Evolutionary conservation across 768 basidiomycete genomes (phyloP), one percentile per base, ranked within the genome.

Genomic region (Russula sp.): DNA sequence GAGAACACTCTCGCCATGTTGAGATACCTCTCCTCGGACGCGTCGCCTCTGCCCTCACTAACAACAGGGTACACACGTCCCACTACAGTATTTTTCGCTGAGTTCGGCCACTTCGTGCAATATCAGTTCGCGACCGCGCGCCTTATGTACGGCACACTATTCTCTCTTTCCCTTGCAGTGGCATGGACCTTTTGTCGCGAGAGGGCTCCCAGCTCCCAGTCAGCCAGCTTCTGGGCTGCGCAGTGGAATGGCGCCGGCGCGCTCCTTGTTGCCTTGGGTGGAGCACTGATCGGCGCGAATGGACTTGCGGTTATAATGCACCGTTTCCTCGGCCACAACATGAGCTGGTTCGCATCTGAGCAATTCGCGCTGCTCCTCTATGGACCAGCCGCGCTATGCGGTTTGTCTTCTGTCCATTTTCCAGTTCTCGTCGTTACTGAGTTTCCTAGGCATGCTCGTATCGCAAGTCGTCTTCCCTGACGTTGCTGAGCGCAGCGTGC

Each of bases 281-380:
- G 86, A 0, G 82, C 86, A 0, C 37, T 91, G 3, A 55, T 88
- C 1, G 76, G 79, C 0, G 85, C 90, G 0, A 94, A 96, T 66
- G 62, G 80, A 1, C 79, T 90, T 0, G 96, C 95, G 0, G 70
- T 84, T 2, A 61, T 91, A 13, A 88, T 96, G 85, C 72, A 75
- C 32, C 71, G 72, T 5, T 80, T 84, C 0, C 71, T 93, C 22
- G 79, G 82, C 8, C 87, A 83, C 73, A 80, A 83, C 0, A 82
- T 96, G 83, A 89, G 89, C 69, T 98, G 94, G 94, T 97, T 91
- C 73, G 78, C 82, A 16, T 81, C 78, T 47, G 90, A 91, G 64
- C 80, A 85, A 67, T 79, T 80, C 10, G 76, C 83, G 11, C 66
- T 95, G 9, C 70, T 80, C 22, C 73, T 97, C 22, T 98, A 91